Percentiles rank a stretch among this genome's conserved stretches.
These are phyloP conservation scores for Emergomyces africanus DNA, from an alignment of 2,329 filamentous ascomycete species.

Conservation along the genomic window DNA sequence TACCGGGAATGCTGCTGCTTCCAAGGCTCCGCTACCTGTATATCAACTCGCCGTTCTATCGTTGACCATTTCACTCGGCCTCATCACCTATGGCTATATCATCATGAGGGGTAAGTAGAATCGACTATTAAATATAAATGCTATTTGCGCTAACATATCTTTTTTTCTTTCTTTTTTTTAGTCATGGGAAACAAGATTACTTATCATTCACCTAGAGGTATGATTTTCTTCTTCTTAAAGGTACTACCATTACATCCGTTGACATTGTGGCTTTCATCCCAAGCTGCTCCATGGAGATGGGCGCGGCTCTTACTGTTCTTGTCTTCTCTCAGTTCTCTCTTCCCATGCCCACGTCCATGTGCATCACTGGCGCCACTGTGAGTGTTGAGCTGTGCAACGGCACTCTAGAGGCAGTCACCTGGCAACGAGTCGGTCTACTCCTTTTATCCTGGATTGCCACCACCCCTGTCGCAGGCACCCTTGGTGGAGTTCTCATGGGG, in stretches of 20 bases:
- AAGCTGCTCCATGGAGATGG: conserved; percentile 63
- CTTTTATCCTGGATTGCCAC: conserved; percentile 55
- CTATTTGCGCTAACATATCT: conserved; percentile 11
- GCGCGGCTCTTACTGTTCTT: conserved; percentile 62
- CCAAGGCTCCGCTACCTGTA: conserved; percentile 54
- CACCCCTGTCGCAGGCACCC: conserved; percentile 48
- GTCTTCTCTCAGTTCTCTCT: conserved; percentile 64
- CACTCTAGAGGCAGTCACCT: conserved; percentile 60
- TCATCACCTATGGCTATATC: conserved; percentile 68
- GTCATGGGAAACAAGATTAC: conserved; percentile 75
- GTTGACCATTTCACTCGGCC: conserved; percentile 50
- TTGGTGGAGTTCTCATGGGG: conserved; percentile 42
- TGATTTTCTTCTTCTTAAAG: conserved; percentile 7
- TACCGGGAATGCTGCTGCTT: conserved; percentile 46
- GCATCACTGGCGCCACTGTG: conserved; percentile 66
- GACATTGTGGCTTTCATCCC: conserved; percentile 7
- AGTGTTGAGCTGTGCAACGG: conserved; percentile 70
- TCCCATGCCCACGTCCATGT: conserved; percentile 66
- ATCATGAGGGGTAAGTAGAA: conserved; percentile 60
- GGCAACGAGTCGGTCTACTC: conserved; percentile 56
- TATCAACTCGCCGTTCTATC: conserved; percentile 66
- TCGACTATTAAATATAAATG: neutral
- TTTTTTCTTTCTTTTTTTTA: conserved; percentile 18
- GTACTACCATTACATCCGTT: neutral
- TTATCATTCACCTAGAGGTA: conserved; percentile 48